phyloP scores from a whole-genome alignment of 1,284 basidiomycete species.

The Boletellus deceptivus region DNA sequence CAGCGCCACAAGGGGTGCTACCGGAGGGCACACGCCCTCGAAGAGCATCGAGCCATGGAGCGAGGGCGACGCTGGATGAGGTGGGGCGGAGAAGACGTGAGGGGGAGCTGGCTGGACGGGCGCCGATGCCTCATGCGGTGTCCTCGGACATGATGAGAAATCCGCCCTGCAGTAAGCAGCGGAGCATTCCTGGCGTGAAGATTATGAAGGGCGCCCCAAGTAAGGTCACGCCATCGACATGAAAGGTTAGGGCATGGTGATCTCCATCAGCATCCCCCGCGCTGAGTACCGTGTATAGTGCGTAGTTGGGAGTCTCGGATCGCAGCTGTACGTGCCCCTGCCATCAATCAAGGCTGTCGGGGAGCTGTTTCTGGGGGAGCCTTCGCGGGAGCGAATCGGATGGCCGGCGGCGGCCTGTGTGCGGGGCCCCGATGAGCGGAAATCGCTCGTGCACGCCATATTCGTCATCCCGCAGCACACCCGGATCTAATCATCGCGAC shows the following conservation, averaged over 20 bases:
- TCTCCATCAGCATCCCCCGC: too few species aligned
- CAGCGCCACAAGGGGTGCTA: not conserved
- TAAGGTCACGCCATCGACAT: constrained; percentile 13
- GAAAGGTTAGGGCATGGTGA: constrained; percentile 3
- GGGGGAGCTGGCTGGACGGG: not conserved
- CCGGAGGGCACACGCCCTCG: not conserved
- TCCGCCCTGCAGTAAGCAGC: constrained; percentile 22
- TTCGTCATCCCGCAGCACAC: not conserved
- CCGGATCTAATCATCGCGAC: constrained; percentile 5
- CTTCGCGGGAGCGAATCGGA: constrained; percentile 21
- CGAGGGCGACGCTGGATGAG: not conserved
- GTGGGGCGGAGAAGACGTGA: constrained; percentile 2
- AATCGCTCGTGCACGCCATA: too few species aligned
- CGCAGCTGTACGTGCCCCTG: not conserved
- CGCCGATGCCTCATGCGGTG: constrained; percentile 9
- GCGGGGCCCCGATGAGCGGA: not conserved
- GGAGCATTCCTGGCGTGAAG: constrained; percentile 34
- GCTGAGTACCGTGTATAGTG: not conserved
- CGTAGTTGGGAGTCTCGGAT: not conserved
- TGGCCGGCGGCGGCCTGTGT: not conserved
- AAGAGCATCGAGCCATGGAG: not conserved
- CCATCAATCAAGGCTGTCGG: not conserved
- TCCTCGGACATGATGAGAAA: constrained; percentile 15
- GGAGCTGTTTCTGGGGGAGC: not conserved
- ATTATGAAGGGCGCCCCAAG: constrained; percentile 26